Base-by-base conservation (phyloP, 495 filamentous ascomycete species). In the Podospora pseudopauciseta region DNA sequence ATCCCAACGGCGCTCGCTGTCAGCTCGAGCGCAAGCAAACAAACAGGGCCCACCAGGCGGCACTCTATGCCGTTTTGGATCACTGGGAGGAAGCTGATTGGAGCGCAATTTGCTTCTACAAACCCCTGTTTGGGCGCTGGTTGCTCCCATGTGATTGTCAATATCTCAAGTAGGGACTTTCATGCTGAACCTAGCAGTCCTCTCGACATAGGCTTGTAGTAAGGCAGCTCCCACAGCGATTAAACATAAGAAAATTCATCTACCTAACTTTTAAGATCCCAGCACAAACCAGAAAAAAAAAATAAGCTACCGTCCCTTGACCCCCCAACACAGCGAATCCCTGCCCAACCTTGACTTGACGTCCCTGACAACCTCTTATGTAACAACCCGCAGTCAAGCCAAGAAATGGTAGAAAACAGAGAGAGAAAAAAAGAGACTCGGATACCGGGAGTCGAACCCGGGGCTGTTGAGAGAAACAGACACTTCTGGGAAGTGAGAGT, bases 401-500 rank as follows among this genome's bases (percentile, higher is more conserved):
- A 59, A 18, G 27, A 16, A 0, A 66, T 3, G 19, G 20, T 2
- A 19, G 23, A 27, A 61, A 28, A 53, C 54, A 61, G 60, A 23
- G 18, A 23, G 20, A 23, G 16, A 18, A 68, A 65, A 65, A 63
- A 32, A 60, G 32, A 53, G 55, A 65, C 67, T 68, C 63, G 67
- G 67, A 68, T 68, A 68, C 67, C 67, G 67, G 67, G 67, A 65
- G 67, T 67, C 58, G 58, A 67, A 67, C 65, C 65, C 65, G 65
- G 65, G 65, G 65, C 65, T 68, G 67, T 68, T 68, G 67, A 68
- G 67, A 67, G 65, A 49, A 68, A 20, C 67, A 61, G 55, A 64
- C 62, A 68, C 61, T 65, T 19, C 67, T 68, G 55, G 55, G 67
- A 55, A 65, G 61, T 65, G 67, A 68, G 67, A 68, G 67, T 68